Evolutionary conservation across 1,284 basidiomycete genomes (phyloP), one percentile per base, ranked within the genome.

Genomic region (Boletellus deceptivus): DNA sequence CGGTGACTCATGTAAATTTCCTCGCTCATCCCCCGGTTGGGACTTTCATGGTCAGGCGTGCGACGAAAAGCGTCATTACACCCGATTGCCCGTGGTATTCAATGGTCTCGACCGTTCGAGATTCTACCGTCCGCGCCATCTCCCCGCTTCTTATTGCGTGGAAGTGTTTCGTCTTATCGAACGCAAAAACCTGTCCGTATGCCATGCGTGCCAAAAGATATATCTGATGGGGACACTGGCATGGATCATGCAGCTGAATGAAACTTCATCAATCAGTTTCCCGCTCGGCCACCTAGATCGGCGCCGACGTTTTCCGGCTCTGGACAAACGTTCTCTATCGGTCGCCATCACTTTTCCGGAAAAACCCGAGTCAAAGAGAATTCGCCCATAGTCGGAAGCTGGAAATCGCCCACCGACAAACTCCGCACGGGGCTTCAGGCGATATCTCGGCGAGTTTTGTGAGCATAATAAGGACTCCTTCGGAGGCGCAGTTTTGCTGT

Each of bases 401-500:
- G 29, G 22, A 35, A 34, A 43, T 43, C 43, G 43, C 34, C 36
- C 45, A 27, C 22, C 10, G 10, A 13, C 6, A 47, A 51, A 42
- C 8, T 49, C 44, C 43, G 52, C 52, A 47, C 46, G 31, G 49
- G 49, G 33, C 20, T 33, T 18, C 22, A 20, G 42, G 42, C 42
- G 43, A 22, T 24, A 24, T 24, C 17, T 24, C 6, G 13, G 11
- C 27, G 18, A 11, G 37, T 29, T 37, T 31, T 38, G 31, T 25
- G 13, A n/a, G 29, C 11, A 31, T 31, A 1, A 29, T 29, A 29
- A 27, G 40, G 22, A 25, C 9, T 3, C 17, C 18, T 16, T 31
- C 24, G 7, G n/a, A 45, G 34, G 52, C 49, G 38, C 52, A 48
- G 57, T 43, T 35, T 24, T 54, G 51, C 60, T 56, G 49, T 31